These are phyloP conservation scores for Lathyrus tuberosus DNA, from an alignment of 306 rosid genomes.

Conservation along the genomic window DNA sequence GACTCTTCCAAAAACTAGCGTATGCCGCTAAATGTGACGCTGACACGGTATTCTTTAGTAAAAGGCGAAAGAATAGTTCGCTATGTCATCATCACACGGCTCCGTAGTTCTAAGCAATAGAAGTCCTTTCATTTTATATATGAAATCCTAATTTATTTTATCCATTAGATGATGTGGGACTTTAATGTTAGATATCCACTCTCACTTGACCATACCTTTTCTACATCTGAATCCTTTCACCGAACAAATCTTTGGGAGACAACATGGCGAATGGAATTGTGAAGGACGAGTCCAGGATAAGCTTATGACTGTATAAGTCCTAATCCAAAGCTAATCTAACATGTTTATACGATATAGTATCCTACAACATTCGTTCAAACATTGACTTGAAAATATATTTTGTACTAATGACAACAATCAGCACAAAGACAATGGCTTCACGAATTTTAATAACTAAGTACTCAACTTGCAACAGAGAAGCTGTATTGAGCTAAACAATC, in stretches of 20 bases:
- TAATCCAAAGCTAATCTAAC: constrained; percentile 91
- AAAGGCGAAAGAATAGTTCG: constrained; percentile 56
- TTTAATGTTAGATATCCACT: neutral
- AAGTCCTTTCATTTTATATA: neutral
- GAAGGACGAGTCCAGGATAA: constrained; percentile 35
- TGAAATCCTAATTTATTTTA: neutral
- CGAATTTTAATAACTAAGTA: too few relatives aligned
- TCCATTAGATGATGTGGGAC: neutral
- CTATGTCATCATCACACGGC: constrained; percentile 22
- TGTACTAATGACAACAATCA: too few relatives aligned
- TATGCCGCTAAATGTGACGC: neutral
- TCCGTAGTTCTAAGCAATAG: rapidly evolving
- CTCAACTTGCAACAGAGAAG: too few relatives aligned
- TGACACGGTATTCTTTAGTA: constrained; percentile 51
- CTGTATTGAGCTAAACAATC: too few relatives aligned
- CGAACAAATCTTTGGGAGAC: neutral
- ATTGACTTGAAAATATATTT: neutral
- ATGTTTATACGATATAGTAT: constrained; percentile 56
- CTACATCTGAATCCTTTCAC: too few relatives aligned
- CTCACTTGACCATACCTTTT: too few relatives aligned
- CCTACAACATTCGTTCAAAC: constrained; percentile 41
- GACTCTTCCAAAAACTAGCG: neutral
- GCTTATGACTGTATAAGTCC: constrained; percentile 65
- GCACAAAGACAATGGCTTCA: too few relatives aligned
- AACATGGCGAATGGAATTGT: constrained; percentile 41